Percentiles rank a stretch among this genome's conserved stretches.
Evolutionary conservation across 352 stramenopile genomes (phyloP).

Genomic region (Globisporangium cederbergense): DNA sequence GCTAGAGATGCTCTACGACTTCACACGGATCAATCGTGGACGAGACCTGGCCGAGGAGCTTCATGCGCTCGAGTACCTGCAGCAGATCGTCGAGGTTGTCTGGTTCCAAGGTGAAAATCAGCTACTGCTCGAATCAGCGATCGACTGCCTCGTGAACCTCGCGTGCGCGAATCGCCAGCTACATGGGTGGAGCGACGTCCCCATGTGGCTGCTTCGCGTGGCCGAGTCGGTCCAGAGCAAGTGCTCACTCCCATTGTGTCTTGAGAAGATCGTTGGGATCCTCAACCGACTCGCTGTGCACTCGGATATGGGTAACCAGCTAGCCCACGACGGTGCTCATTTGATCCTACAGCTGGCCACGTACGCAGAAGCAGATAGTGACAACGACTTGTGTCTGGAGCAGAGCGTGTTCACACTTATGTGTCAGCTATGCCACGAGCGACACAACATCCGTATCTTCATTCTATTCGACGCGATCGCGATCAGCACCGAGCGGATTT

Average conservation of each 20-base stretch:
- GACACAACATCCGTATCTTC: slow-evolving; percentile 25
- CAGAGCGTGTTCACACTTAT: slow-evolving; percentile 28
- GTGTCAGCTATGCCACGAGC: slow-evolving; percentile 31
- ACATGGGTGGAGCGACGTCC: slow-evolving; percentile 27
- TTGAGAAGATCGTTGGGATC: slow-evolving; percentile 49
- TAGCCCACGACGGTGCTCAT: slow-evolving; percentile 25
- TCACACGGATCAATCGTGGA: slow-evolving; percentile 27
- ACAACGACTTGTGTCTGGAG: slow-evolving; percentile 25
- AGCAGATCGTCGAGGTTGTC: slow-evolving; percentile 24
- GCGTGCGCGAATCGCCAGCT: slow-evolving; percentile 31
- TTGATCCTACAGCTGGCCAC: slow-evolving; percentile 29
- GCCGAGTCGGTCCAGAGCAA: slow-evolving; percentile 27
- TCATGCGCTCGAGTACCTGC: slow-evolving; percentile 30
- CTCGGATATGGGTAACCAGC: slow-evolving; percentile 16
- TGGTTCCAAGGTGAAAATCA: slow-evolving; percentile 20
- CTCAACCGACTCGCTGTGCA: slow-evolving; percentile 31
- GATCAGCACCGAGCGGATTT: slow-evolving; percentile 30
- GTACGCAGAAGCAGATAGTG: slow-evolving; percentile 4
- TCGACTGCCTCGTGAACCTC: slow-evolving; percentile 48
- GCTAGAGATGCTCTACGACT: slow-evolving; percentile 31
- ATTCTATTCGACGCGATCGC: slow-evolving; percentile 38
- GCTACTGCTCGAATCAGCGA: slow-evolving; percentile 30
- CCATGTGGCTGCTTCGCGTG: slow-evolving; percentile 30
- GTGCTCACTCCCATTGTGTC: slow-evolving; percentile 16
- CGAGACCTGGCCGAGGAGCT: slow-evolving; percentile 27